Evolutionary conservation across 2,329 filamentous ascomycete species (phyloP), one percentile per base, ranked within the genome.

Genomic region (Colletotrichum truncatum): DNA sequence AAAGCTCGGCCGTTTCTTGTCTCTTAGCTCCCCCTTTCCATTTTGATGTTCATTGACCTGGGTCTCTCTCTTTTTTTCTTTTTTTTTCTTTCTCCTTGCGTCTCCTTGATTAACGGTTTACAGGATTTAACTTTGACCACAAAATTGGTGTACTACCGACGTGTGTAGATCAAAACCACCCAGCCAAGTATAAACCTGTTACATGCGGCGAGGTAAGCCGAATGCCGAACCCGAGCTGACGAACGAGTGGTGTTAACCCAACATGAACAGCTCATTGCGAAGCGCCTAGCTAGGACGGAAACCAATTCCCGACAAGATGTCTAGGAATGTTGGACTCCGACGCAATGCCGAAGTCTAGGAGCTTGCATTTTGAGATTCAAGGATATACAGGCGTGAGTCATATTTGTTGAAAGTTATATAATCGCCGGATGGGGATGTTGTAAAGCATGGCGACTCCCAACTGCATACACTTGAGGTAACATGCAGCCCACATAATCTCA

Each of bases 161-260:
- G 6, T 86, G 84, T 67, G 74, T 80, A 25, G 79, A 81, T n/a
- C 76, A 80, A 43, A 73, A 73, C 0, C 81, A 84, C 48, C 83
- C 82, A 3, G 74, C 81, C 1, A 82, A 81, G 67, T 86, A 85
- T 61, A 79, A 81, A 48, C 82, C 83, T 7, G 84, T 85, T 25
- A 84, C 81, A 5, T 84, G 82, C 68, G 82, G 83, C 21, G 79
- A 85, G 70, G 53, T 72, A 16, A 59, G 57, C 51, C 12, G 9
- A 34, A 10, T 12, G 10, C 12, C 26, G 6, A 28, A 6, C 26
- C 46, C 16, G 26, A 49, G 46, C 30, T 21, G 9, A 18, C 25
- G 14, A 56, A 16, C 38, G 41, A 36, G n/a, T 18, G 14, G 28
- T 57, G 23, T 55, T 66, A 34, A 66, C 63, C 18, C 26, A 18